Conservation (phyloP, 2,329 filamentous ascomycete genomes). For the Huntiella abstrusa region DNA sequence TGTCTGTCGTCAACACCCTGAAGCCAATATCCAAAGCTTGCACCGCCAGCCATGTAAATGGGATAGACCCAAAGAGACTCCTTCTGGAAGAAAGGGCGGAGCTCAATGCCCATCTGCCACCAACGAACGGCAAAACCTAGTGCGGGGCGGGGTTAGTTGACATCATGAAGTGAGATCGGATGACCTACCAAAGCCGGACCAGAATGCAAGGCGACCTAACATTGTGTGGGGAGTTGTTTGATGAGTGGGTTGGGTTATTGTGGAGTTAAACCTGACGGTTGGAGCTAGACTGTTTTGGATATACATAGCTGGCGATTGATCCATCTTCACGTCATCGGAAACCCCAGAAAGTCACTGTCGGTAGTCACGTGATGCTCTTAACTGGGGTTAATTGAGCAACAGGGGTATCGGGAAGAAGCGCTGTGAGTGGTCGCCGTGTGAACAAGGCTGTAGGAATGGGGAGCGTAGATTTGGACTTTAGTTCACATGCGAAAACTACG, state of each 20-base stretch:
- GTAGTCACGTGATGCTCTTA: no score
- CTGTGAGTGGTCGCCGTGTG: constrained; percentile 1
- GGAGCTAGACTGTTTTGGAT: neutral
- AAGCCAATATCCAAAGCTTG: constrained; percentile 93
- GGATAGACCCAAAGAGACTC: constrained; percentile 83
- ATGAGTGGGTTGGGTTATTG: neutral
- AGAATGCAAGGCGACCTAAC: constrained; percentile 55
- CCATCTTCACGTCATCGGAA: no score
- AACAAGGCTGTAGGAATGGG: neutral
- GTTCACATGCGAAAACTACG: no score
- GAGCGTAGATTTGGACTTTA: no score
- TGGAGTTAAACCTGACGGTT: neutral
- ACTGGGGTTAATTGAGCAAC: neutral
- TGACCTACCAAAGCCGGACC: constrained; percentile 73
- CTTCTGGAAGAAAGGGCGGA: constrained; percentile 81
- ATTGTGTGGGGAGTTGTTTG: constrained; percentile 23
- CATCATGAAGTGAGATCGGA: neutral
- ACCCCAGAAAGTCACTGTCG: no score
- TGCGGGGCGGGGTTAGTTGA: neutral
- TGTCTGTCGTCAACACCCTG: constrained; percentile 77
- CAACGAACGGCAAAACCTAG: constrained; percentile 80
- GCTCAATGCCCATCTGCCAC: constrained; percentile 97
- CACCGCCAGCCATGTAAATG: constrained; percentile 66
- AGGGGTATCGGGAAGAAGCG: neutral
- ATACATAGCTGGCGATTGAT: neutral